A percentile compares a stretch with the other conserved stretches of the same genome.
phyloP scores from a whole-genome alignment of 2,329 filamentous ascomycete species.

The Zalaria sp. region DNA sequence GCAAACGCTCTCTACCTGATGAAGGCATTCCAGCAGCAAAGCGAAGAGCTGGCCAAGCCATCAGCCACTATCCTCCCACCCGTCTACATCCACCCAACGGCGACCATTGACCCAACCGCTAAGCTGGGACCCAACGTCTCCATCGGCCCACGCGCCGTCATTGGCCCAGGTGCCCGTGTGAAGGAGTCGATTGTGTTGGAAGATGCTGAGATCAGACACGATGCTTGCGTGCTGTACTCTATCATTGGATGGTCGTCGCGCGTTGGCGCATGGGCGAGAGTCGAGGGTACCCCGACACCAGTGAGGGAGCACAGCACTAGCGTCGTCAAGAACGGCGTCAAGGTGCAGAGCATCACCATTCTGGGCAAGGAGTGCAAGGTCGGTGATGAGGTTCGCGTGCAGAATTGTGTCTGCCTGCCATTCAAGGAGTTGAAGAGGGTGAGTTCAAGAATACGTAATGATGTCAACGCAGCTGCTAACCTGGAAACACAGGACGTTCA shows the following conservation, averaged over 20 bases:
- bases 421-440: constrained; percentile 97
- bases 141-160: constrained; percentile 72
- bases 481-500: constrained; percentile 53
- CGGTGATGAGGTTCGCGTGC: constrained; percentile 84
- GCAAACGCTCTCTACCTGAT: constrained; percentile 94
- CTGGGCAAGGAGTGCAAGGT: constrained; percentile 91
- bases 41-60: constrained; percentile 66
- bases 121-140: constrained; percentile 96
- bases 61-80: constrained; percentile 81
- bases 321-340: constrained; percentile 94
- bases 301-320: constrained; percentile 81
- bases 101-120: constrained; percentile 80
- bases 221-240: constrained; percentile 86
- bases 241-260: constrained; percentile 97
- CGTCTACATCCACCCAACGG: constrained; percentile 89
- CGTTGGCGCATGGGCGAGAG: constrained; percentile 93
- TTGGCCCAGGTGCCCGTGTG: constrained; percentile 78
- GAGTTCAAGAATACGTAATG: constrained; percentile 24
- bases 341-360: constrained; percentile 97
- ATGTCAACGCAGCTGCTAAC: neutral
- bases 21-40: constrained; percentile 74
- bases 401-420: constrained; percentile 95
- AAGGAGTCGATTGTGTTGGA: constrained; percentile 96
- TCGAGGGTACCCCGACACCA: constrained; percentile 86
- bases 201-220: constrained; percentile 90